Base-by-base conservation (phyloP, 2,329 filamentous ascomycete genomes). In the Claviceps digitariae region DNA sequence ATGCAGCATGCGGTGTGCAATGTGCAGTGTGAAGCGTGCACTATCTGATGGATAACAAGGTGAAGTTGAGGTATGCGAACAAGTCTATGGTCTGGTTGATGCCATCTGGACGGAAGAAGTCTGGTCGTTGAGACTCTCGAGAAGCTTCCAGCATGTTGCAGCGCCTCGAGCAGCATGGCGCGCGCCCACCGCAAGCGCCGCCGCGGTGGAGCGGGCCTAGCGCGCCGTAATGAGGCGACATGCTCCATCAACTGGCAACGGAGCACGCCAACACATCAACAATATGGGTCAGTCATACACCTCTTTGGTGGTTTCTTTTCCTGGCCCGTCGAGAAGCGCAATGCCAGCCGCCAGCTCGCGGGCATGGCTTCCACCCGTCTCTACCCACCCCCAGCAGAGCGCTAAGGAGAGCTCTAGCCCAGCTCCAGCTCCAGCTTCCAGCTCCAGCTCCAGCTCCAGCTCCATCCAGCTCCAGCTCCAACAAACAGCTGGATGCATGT, bases 221-320 rank as follows among this genome's bases (percentile, higher is more conserved):
- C 76, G 73, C 76, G 74, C 63, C 76, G 73, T 74, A 72, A 70
- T 72, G 36, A 38, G 36, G 36, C 36, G 15, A 38, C 36, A 38
- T 78, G 75, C 74, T 52, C 17, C 57, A 81, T 83, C 78, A 82
- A 90, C 84, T 91, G 87, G 87, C 79, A 79, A 82, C 77, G 77
- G 77, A 84, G 76, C 75, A 83, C 84, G 88, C 88, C 89, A 94
- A 78, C 88, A 86, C 89, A 94, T 90, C 87, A 87, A 5, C 20
- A 45, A 75, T 73, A 81, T 80, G 78, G 79, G 79, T 81, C 79
- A 38, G 36, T n/a, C 36, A 38, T n/a, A 78, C 78, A 80, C 77
- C 44, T 48, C 29, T 48, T 48, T 34, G 27, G 27, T 27, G 40
- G 21, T 47, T 44, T 29, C 6, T 27, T 29, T 20, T 48, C 9